Percentiles rank a stretch among this genome's conserved stretches.
These are phyloP conservation scores for Amanita muscaria DNA, from an alignment of 768 basidiomycete genomes.

Conservation along the genomic window DNA sequence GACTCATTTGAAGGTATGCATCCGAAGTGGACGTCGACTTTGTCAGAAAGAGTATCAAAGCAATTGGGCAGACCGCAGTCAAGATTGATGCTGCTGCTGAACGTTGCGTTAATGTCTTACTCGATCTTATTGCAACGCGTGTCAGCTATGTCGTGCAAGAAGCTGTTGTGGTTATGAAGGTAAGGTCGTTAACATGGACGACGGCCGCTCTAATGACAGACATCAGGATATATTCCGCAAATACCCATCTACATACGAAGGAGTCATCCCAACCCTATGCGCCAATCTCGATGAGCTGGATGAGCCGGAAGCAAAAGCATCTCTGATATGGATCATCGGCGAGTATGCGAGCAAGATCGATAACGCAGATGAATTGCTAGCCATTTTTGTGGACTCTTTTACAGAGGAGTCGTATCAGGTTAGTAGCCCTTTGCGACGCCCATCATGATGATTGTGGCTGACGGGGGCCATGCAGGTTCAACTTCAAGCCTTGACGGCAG, in stretches of 20 bases:
- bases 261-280: slow-evolving; percentile 91
- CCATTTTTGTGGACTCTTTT: slow-evolving; percentile 87
- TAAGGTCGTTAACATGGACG: slow-evolving; percentile 21
- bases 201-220: too few species aligned
- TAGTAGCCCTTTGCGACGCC: slow-evolving; percentile 16
- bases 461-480: slow-evolving; percentile 42
- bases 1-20: slow-evolving; percentile 55
- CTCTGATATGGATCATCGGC: slow-evolving; percentile 98
- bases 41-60: slow-evolving; percentile 88
- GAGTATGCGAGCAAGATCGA: slow-evolving; percentile 98
- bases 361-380: slow-evolving; percentile 89
- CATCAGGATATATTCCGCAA: slow-evolving; percentile 93
- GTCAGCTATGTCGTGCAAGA: slow-evolving; percentile 98
- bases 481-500: slow-evolving; percentile 82
- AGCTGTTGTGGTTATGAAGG: slow-evolving; percentile 98
- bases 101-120: slow-evolving; percentile 86
- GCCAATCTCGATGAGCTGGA: slow-evolving; percentile 94
- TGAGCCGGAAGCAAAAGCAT: slow-evolving; percentile 96
- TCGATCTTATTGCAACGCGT: slow-evolving; percentile 87
- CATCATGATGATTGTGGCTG: slow-evolving; percentile 1
- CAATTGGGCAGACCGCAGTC: slow-evolving; percentile 94
- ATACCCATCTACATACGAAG: slow-evolving; percentile 95
- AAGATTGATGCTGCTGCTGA: slow-evolving; percentile 92
- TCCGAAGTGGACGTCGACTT: slow-evolving; percentile 99
- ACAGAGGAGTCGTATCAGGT: slow-evolving; percentile 91